phyloP scores from a whole-genome alignment of 83 land plant species.

The Picea abies region DNA sequence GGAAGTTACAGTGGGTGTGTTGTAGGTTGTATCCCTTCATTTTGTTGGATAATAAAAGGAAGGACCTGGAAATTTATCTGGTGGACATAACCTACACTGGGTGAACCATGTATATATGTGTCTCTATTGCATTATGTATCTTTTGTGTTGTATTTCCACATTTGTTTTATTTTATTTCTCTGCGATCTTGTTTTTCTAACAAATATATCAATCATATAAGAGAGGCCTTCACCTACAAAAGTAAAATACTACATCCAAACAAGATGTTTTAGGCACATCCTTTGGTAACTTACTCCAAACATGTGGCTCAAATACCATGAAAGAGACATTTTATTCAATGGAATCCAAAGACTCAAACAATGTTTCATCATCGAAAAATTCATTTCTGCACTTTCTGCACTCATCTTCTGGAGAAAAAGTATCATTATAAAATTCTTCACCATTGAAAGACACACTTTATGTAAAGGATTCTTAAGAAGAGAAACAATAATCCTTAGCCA shows the following conservation, averaged over 20 bases:
- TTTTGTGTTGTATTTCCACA: no score
- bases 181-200: no score
- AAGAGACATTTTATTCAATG: background rate
- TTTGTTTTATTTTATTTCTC: no score
- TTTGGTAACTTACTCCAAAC: background rate
- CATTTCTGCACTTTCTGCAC: background rate
- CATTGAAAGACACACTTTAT: background rate
- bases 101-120: no score
- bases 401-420: slow-evolving; percentile 5
- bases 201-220: no score
- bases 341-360: slow-evolving; percentile 6
- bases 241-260: background rate
- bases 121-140: no score
- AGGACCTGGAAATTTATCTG: no score
- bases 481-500: background rate
- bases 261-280: background rate
- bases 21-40: no score
- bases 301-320: background rate
- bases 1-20: no score
- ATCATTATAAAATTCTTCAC: background rate
- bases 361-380: background rate
- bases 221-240: no score
- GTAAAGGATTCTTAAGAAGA: background rate
- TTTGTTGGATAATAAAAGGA: no score
- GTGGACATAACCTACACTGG: no score